Evolutionary conservation across 139 green algal species (phyloP).

Genomic region (Picochlorum sp.): DNA sequence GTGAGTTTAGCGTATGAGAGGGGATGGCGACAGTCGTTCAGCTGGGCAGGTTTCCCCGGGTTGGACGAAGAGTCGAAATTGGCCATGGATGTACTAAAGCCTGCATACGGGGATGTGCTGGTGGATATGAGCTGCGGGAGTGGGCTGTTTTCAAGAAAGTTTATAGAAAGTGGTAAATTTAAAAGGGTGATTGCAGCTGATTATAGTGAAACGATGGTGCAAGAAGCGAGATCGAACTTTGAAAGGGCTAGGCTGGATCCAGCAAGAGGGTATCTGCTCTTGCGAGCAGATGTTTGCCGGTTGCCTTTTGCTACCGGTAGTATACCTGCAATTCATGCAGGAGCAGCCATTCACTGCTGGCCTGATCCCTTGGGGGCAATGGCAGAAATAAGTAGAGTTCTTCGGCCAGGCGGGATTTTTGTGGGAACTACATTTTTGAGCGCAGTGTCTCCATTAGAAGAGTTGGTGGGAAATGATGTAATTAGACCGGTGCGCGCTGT

Average conservation of each 20-base stretch:
- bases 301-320: constrained; percentile 76
- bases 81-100: constrained; percentile 45
- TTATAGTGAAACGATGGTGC: constrained; percentile 80
- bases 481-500: constrained; percentile 38
- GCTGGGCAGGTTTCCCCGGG: constrained; percentile 71
- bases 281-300: constrained; percentile 76
- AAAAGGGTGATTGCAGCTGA: constrained; percentile 66
- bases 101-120: constrained; percentile 27
- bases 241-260: constrained; percentile 17
- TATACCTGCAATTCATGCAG: constrained; percentile 84
- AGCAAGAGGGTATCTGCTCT: constrained; percentile 24
- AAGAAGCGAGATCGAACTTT: constrained; percentile 58
- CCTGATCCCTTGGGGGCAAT: constrained; percentile 59
- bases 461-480: constrained; percentile 55
- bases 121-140: constrained; percentile 87
- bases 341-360: constrained; percentile 97
- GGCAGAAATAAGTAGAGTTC: constrained; percentile 81
- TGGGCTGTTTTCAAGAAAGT: constrained; percentile 82
- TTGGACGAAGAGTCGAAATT: constrained; percentile 60
- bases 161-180: constrained; percentile 59
- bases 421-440: constrained; percentile 84
- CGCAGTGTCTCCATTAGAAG: constrained; percentile 50
- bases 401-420: constrained; percentile 88
- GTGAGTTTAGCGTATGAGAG: constrained; percentile 87
- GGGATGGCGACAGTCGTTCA: constrained; percentile 87